Percentiles rank a stretch among this genome's conserved stretches.
These are phyloP conservation scores for Carpinus viminea DNA, from an alignment of 306 rosid species.

Conservation along the genomic window DNA sequence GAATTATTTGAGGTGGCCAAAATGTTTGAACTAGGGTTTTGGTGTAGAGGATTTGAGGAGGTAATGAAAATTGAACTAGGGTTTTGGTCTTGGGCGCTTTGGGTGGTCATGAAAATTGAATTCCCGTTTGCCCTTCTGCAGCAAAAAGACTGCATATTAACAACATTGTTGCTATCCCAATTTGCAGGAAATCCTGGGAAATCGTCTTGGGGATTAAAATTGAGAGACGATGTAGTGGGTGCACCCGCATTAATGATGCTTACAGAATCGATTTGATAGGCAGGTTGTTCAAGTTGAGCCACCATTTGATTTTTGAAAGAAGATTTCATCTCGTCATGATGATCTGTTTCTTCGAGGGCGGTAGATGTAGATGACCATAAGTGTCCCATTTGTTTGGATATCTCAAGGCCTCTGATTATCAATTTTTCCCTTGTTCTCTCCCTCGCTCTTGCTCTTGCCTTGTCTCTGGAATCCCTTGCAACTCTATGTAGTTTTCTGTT, in stretches of 20 bases:
- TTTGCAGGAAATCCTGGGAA: conserved; percentile 32
- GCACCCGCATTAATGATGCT: neutral
- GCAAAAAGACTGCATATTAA: conserved; percentile 12
- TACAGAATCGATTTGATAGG: neutral
- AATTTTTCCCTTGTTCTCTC: conserved; percentile 48
- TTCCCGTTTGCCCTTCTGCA: neutral
- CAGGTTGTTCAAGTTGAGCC: conserved; percentile 2
- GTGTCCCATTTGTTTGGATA: neutral
- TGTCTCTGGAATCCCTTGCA: conserved; percentile 46
- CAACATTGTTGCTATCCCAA: conserved; percentile 16
- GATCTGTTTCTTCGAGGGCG: neutral
- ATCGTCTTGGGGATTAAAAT: conserved; percentile 14
- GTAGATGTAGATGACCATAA: neutral
- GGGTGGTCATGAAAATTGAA: conserved; percentile 19
- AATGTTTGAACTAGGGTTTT: conserved; percentile 10
- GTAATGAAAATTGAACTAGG: conserved; percentile 5
- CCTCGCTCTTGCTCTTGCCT: conserved; percentile 57
- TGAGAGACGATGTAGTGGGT: neutral
- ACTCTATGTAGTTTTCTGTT: conserved; percentile 13
- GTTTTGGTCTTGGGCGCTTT: conserved; percentile 14
- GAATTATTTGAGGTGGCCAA: neutral
- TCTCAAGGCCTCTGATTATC: conserved; percentile 10
- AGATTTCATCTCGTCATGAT: neutral
- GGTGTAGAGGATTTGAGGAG: neutral
- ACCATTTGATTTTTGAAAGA: conserved; percentile 1